Percentiles rank a stretch among this genome's conserved stretches.
Conservation (phyloP, 1,284 basidiomycete genomes). For the Boletus semigastroideus region DNA sequence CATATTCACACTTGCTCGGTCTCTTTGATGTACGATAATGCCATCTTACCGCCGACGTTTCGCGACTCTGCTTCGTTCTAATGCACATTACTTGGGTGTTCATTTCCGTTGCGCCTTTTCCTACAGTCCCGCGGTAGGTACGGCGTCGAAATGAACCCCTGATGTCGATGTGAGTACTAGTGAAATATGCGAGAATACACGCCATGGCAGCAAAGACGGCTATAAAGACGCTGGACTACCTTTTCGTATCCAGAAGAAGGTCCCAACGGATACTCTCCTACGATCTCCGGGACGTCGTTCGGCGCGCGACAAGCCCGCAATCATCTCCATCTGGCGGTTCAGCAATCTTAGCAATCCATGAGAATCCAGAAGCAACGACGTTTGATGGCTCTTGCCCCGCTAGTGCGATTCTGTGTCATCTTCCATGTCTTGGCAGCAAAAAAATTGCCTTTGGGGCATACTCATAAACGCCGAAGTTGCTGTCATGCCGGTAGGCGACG, state of each 20-base stretch:
- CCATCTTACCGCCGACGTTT: slow-evolving; percentile 4
- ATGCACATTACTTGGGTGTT: not conserved
- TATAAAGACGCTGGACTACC: not conserved
- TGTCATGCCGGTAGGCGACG: too few relatives aligned
- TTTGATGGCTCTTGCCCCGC: not conserved
- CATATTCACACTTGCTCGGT: slow-evolving; percentile 3
- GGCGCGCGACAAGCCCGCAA: slow-evolving; percentile 27
- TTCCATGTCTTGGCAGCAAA: not conserved
- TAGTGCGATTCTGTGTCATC: not conserved
- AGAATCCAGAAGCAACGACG: not conserved
- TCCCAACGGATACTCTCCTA: slow-evolving; percentile 6
- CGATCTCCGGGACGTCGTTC: slow-evolving; percentile 16
- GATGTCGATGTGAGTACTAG: not conserved
- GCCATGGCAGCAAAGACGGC: not conserved
- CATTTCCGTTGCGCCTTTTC: not conserved
- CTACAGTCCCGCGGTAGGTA: slow-evolving; percentile 1
- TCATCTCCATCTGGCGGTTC: slow-evolving; percentile 25
- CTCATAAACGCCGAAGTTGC: too few relatives aligned
- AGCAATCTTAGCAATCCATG: not conserved
- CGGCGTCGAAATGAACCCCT: not conserved
- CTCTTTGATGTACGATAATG: slow-evolving; percentile 19
- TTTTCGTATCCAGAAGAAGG: not conserved
- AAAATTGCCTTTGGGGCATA: not conserved
- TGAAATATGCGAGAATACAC: too few relatives aligned
- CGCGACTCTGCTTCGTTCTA: not conserved